Percentiles rank a stretch among this genome's conserved stretches.
Evolutionary conservation across 805 yeast genomes (phyloP).

Genomic region (Kodamaea lidongshanica): DNA sequence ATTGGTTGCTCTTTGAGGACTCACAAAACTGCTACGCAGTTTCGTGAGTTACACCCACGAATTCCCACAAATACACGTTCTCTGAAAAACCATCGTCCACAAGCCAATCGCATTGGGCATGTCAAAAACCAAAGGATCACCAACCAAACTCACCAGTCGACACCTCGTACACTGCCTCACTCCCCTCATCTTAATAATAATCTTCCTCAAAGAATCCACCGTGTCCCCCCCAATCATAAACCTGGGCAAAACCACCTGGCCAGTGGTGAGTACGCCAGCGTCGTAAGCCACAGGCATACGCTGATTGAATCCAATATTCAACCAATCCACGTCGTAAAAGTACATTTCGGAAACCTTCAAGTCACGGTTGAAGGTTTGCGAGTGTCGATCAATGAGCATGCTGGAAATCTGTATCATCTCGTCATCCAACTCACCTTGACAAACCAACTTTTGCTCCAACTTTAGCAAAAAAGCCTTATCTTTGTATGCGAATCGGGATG

Average conservation of each 20-base stretch:
- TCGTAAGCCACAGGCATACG: slow-evolving; percentile 1
- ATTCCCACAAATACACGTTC: slow-evolving; percentile 75
- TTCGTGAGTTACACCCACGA: slow-evolving; percentile 50
- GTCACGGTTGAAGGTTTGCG: slow-evolving; percentile 36
- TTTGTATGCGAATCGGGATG: slow-evolving; percentile 14
- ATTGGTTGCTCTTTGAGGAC: slow-evolving; percentile 15
- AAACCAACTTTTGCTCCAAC: slow-evolving; percentile 56
- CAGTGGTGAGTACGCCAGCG: neutral
- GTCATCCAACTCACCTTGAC: slow-evolving; percentile 53
- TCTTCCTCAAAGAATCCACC: slow-evolving; percentile 35
- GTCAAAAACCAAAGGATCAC: slow-evolving; percentile 36
- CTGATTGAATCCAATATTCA: slow-evolving; percentile 33
- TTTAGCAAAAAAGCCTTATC: slow-evolving; percentile 33
- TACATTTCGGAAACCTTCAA: slow-evolving; percentile 50
- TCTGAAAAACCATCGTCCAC: slow-evolving; percentile 64
- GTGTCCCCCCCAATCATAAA: slow-evolving; percentile 17
- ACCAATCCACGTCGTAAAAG: slow-evolving; percentile 64
- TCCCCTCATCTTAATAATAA: slow-evolving; percentile 17
- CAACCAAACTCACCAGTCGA: slow-evolving; percentile 35
- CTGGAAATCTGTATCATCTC: slow-evolving; percentile 36
- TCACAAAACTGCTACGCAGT: slow-evolving; percentile 18
- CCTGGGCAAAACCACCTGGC: slow-evolving; percentile 15
- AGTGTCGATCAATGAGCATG: slow-evolving; percentile 44
- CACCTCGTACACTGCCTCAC: slow-evolving; percentile 38
- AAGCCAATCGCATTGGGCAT: slow-evolving; percentile 25